These are phyloP conservation scores for Venturiaceae sp. DNA, from an alignment of 2,329 filamentous ascomycete species.

Conservation along the genomic window DNA sequence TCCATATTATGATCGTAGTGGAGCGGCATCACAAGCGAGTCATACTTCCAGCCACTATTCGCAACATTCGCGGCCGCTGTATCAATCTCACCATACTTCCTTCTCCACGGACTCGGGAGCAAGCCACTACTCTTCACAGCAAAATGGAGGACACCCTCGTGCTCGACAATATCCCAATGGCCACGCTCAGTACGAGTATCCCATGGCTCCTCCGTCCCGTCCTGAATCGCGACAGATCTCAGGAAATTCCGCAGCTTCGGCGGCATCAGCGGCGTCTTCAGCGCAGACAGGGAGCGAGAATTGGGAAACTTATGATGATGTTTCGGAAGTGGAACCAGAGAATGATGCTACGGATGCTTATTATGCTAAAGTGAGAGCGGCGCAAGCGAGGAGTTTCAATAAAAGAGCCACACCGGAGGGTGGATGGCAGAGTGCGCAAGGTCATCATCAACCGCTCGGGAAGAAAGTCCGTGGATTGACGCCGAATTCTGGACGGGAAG, in stretches of 20 bases:
- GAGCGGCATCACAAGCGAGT: slow-evolving; percentile 2
- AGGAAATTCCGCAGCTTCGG: slow-evolving; percentile 45
- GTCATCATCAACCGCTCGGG: slow-evolving; percentile 14
- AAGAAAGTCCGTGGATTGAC: slow-evolving; percentile 23
- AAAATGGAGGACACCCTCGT: not conserved
- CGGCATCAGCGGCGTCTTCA: not conserved
- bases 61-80: slow-evolving; percentile 7
- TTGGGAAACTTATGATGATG: slow-evolving; percentile 94
- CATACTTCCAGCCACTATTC: slow-evolving; percentile 13
- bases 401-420: slow-evolving; percentile 13
- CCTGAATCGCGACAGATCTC: slow-evolving; percentile 53
- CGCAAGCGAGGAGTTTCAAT: slow-evolving; percentile 27
- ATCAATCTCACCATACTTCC: slow-evolving; percentile 21
- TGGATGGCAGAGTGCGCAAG: not conserved
- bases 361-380: slow-evolving; percentile 65
- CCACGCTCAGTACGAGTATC: not conserved
- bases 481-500: slow-evolving; percentile 23
- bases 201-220: slow-evolving; percentile 6
- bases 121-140: not conserved
- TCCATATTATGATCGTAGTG: slow-evolving; percentile 62
- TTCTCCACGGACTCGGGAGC: slow-evolving; percentile 10
- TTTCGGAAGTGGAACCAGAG: slow-evolving; percentile 56
- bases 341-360: slow-evolving; percentile 62
- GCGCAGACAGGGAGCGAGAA: slow-evolving; percentile 60
- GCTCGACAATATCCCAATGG: not conserved